Evolutionary conservation across 1,139 yeast species (phyloP).

Genomic region (Chernovozyma aurita): DNA sequence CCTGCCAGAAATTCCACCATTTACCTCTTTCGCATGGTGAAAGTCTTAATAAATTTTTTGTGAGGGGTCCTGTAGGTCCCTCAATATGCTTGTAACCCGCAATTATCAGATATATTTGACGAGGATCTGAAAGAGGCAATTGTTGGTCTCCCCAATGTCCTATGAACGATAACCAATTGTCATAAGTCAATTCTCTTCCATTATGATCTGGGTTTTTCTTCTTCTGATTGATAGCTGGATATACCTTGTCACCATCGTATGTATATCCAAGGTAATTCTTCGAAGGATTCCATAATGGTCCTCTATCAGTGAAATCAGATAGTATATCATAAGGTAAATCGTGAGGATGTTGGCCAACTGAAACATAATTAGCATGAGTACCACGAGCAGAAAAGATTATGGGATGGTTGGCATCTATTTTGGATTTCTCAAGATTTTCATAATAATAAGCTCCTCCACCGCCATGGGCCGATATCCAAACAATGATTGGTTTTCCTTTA

Average conservation of each 20-base stretch:
- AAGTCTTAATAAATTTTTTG: conserved; percentile 64
- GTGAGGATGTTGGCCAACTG: conserved; percentile 95
- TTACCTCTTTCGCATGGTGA: conserved; percentile 79
- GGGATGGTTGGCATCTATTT: conserved; percentile 49
- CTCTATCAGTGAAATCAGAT: conserved; percentile 91
- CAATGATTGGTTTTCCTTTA: conserved; percentile 74
- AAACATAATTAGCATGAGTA: conserved; percentile 93
- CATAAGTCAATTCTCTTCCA: conserved; percentile 61
- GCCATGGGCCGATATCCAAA: conserved; percentile 99
- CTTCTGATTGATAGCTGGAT: conserved; percentile 36
- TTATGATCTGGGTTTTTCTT: conserved; percentile 28
- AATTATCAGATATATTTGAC: conserved; percentile 76
- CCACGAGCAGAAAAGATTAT: conserved; percentile 88
- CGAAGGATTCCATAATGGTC: conserved; percentile 92
- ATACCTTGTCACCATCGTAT: conserved; percentile 53
- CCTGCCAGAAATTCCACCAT: conserved; percentile 79
- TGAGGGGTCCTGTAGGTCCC: conserved; percentile 89
- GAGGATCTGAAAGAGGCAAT: conserved; percentile 58
- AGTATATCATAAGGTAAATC: conserved; percentile 89
- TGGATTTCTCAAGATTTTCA: conserved; percentile 68
- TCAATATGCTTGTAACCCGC: conserved; percentile 87
- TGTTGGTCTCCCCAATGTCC: conserved; percentile 94
- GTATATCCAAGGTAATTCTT: conserved; percentile 77
- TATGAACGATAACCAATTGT: conserved; percentile 71
- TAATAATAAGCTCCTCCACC: conserved; percentile 91